Conservation (phyloP, 768 basidiomycete genomes). For the Psilocybe sp. region DNA sequence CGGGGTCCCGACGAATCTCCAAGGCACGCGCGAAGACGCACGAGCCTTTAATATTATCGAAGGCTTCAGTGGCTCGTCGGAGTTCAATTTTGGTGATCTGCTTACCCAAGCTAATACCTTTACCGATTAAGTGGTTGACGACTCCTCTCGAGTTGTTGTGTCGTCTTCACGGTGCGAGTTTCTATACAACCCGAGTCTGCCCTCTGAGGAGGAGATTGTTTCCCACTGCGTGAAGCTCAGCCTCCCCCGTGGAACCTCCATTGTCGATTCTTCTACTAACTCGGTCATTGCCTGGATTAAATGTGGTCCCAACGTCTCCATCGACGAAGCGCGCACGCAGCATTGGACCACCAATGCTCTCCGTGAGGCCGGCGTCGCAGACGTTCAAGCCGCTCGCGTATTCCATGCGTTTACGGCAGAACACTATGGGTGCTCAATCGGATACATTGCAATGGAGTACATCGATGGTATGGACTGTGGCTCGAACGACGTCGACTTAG, state of each 20-base stretch:
- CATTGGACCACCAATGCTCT: background rate
- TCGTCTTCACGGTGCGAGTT: too few species aligned
- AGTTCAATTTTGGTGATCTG: too few species aligned
- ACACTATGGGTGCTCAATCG: background rate
- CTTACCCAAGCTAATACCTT: too few species aligned
- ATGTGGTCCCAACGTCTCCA: background rate
- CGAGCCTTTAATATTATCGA: too few species aligned
- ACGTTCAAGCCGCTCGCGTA: conserved; percentile 2
- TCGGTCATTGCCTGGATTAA: conserved; percentile 5
- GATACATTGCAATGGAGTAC: conserved; percentile 3
- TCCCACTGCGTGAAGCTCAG: background rate
- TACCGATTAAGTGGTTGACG: too few species aligned
- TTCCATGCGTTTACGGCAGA: conserved; percentile 1
- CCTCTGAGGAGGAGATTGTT: background rate
- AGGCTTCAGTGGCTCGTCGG: too few species aligned
- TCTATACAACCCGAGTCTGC: conserved; percentile 6
- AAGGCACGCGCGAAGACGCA: too few species aligned
- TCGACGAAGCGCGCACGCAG: conserved; percentile 5
- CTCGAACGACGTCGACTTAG: background rate
- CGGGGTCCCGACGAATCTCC: too few species aligned
- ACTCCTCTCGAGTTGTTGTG: too few species aligned
- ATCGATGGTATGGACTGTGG: conserved; percentile 3
- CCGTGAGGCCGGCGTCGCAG: background rate
- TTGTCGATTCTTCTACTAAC: background rate
- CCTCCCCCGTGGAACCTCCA: background rate